Conservation (phyloP, 2,329 filamentous ascomycete genomes). For the Cercospora sp. region DNA sequence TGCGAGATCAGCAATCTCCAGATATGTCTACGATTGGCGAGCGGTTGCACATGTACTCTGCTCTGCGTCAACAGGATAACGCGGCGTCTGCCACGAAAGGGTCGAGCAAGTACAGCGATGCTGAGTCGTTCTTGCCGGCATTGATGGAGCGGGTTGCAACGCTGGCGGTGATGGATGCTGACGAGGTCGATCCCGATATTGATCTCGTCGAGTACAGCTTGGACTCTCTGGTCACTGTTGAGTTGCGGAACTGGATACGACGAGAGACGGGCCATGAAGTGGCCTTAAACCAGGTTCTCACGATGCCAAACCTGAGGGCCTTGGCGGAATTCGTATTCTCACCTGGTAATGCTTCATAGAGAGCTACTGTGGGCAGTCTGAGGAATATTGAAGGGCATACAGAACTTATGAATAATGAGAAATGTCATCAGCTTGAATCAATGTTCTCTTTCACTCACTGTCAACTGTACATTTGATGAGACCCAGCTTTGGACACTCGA, state of each 20-base stretch:
- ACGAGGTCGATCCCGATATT: background rate
- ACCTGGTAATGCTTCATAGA: background rate
- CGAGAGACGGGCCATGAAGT: background rate
- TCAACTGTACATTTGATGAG: too few species aligned
- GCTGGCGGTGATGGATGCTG: background rate
- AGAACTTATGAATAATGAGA: background rate
- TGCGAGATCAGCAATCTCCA: background rate
- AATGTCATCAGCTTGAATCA: background rate
- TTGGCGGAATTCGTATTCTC: background rate
- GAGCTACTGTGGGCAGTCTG: background rate
- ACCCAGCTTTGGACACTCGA: too few species aligned
- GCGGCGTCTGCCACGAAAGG: background rate
- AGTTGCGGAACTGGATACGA: background rate
- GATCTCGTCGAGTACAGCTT: background rate
- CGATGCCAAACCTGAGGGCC: background rate
- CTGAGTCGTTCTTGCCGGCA: background rate
- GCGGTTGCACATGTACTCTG: background rate
- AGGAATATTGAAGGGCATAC: background rate
- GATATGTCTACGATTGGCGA: background rate
- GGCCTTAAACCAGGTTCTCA: background rate
- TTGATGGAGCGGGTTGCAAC: background rate
- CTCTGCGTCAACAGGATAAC: background rate
- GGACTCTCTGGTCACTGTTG: background rate
- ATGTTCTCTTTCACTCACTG: background rate
- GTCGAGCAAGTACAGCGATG: background rate